Percentiles rank a stretch among this genome's conserved stretches.
phyloP scores from a whole-genome alignment of 2,329 filamentous ascomycete genomes.

The Stenocarpella maydis region DNA sequence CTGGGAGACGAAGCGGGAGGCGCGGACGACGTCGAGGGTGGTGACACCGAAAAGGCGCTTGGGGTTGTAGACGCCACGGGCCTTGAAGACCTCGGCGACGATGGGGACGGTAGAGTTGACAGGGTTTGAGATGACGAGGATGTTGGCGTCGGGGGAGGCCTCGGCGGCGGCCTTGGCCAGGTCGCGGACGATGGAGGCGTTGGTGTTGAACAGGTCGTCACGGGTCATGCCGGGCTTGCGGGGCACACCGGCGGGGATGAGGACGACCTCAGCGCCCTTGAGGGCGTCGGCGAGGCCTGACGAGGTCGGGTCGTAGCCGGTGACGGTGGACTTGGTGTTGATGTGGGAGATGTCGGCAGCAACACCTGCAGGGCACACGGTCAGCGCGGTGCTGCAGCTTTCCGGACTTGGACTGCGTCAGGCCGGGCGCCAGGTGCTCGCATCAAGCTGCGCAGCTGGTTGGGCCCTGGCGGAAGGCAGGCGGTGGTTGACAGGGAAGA shows the following conservation, averaged over 20 bases:
- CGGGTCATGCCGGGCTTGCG: constrained; percentile 99
- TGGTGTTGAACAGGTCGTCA: constrained; percentile 99
- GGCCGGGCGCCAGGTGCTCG: no score
- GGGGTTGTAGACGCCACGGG: constrained; percentile 95
- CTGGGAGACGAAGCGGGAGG: constrained; percentile 96
- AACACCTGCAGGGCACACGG: constrained; percentile 73
- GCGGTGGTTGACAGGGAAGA: neutral
- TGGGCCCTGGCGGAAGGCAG: neutral
- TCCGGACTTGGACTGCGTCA: neutral
- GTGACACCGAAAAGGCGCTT: constrained; percentile 99
- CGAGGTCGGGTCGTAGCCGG: constrained; percentile 82
- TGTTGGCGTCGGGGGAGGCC: constrained; percentile 88
- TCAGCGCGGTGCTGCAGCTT: constrained; percentile 38
- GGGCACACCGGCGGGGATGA: constrained; percentile 98
- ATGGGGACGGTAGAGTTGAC: constrained; percentile 99
- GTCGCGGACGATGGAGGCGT: constrained; percentile 98
- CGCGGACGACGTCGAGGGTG: constrained; percentile 97
- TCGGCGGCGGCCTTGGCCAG: constrained; percentile 94
- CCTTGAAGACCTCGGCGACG: constrained; percentile 96
- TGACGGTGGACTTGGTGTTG: constrained; percentile 97
- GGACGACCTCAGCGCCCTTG: constrained; percentile 89
- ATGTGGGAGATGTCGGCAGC: constrained; percentile 98
- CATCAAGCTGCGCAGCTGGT: neutral
- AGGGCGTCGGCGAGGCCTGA: constrained; percentile 80
- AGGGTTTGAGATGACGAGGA: constrained; percentile 98